A percentile compares a stretch with the other conserved stretches of the same genome.
phyloP scores from a whole-genome alignment of 805 yeast genomes.

The Starmera amethionina region DNA sequence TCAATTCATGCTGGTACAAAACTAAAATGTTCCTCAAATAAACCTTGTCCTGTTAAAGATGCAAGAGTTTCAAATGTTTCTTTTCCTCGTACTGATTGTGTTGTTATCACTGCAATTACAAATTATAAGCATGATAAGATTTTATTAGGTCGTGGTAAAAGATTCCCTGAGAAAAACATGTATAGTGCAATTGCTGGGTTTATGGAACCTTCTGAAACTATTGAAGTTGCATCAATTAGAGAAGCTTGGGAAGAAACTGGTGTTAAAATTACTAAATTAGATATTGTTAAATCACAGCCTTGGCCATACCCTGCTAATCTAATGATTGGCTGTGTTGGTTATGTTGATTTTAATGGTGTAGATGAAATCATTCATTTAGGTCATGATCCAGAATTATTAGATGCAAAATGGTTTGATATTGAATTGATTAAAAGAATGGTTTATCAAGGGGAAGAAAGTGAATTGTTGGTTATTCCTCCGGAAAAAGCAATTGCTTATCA shows the following conservation, averaged over 20 bases:
- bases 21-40: slow-evolving; percentile 32
- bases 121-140: slow-evolving; percentile 50
- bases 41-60: slow-evolving; percentile 26
- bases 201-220: slow-evolving; percentile 89
- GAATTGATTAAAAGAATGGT: slow-evolving; percentile 36
- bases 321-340: slow-evolving; percentile 87
- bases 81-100: slow-evolving; percentile 91
- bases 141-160: slow-evolving; percentile 59
- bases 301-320: slow-evolving; percentile 96
- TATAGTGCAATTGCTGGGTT: slow-evolving; percentile 91
- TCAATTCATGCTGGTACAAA: slow-evolving; percentile 64
- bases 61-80: slow-evolving; percentile 60
- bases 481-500: slow-evolving; percentile 18
- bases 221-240: slow-evolving; percentile 78
- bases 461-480: slow-evolving; percentile 16
- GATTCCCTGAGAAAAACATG: slow-evolving; percentile 46
- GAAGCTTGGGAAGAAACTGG: slow-evolving; percentile 98
- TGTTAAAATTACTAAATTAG: slow-evolving; percentile 39
- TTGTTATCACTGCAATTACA: slow-evolving; percentile 71
- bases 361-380: slow-evolving; percentile 61
- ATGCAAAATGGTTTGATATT: slow-evolving; percentile 77
- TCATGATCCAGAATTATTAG: slow-evolving; percentile 78
- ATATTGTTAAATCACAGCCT: slow-evolving; percentile 72
- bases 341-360: slow-evolving; percentile 58
- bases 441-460: slow-evolving; percentile 10